These are phyloP conservation scores for Ascochyta rabiei DNA, from an alignment of 2,329 filamentous ascomycete genomes.

Conservation along the genomic window DNA sequence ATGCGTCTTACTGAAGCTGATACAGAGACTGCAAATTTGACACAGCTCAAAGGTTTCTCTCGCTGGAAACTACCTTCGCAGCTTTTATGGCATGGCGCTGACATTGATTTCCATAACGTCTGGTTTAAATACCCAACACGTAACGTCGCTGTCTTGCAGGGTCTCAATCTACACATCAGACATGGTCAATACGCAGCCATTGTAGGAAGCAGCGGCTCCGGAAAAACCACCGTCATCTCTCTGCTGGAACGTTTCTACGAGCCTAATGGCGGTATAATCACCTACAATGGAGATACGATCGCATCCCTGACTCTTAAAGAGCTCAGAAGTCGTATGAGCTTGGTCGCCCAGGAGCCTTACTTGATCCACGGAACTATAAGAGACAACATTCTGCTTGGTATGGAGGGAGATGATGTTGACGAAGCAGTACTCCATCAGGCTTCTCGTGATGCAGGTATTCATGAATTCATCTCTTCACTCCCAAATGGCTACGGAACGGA, in stretches of 20 bases:
- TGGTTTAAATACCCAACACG: slow-evolving; percentile 93
- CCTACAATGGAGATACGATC: slow-evolving; percentile 71
- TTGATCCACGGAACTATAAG: slow-evolving; percentile 54
- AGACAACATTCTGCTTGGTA: slow-evolving; percentile 56
- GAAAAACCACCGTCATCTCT: slow-evolving; percentile 91
- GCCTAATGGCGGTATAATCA: slow-evolving; percentile 72
- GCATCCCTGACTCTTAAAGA: slow-evolving; percentile 45
- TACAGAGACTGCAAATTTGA: not conserved
- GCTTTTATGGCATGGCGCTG: slow-evolving; percentile 32
- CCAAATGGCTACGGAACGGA: slow-evolving; percentile 37
- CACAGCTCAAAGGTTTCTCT: slow-evolving; percentile 3
- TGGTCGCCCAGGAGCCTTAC: slow-evolving; percentile 54
- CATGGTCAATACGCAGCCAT: slow-evolving; percentile 60
- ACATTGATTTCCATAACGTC: slow-evolving; percentile 76
- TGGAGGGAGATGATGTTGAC: slow-evolving; percentile 50
- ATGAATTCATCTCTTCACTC: slow-evolving; percentile 39
- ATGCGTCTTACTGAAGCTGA: slow-evolving; percentile 14
- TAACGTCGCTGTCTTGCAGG: slow-evolving; percentile 77
- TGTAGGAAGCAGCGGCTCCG: slow-evolving; percentile 77
- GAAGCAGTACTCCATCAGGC: slow-evolving; percentile 57
- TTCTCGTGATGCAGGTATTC: slow-evolving; percentile 50
- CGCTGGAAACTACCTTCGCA: slow-evolving; percentile 13
- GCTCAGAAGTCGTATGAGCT: slow-evolving; percentile 74
- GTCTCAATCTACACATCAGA: slow-evolving; percentile 51
- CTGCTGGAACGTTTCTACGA: slow-evolving; percentile 92